These are phyloP conservation scores for Chlorella sp. DNA, from an alignment of 139 green algal genomes.

Conservation along the genomic window DNA sequence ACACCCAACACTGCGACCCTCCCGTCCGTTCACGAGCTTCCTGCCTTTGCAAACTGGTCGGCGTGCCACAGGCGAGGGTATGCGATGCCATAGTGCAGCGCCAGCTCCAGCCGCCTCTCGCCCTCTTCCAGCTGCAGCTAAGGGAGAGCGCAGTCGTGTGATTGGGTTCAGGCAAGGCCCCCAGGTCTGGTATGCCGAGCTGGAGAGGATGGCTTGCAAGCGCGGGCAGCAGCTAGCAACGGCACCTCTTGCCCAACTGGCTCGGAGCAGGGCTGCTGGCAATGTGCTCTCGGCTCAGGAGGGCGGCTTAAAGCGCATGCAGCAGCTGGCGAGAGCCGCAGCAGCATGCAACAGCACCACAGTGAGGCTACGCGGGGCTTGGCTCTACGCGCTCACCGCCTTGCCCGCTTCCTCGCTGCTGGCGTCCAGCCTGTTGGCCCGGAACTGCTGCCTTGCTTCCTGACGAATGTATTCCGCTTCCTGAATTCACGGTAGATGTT, in stretches of 20 bases:
- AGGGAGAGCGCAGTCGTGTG: too few species aligned
- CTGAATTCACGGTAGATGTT: neutral
- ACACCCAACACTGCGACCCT: neutral
- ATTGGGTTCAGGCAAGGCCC: too few species aligned
- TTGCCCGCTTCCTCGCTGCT: neutral
- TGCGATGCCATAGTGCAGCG: slow-evolving; percentile 26
- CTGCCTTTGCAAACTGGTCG: slow-evolving; percentile 24
- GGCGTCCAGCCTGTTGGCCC: neutral
- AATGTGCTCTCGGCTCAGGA: too few species aligned
- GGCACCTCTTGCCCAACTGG: too few species aligned
- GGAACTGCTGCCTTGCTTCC: slow-evolving; percentile 25
- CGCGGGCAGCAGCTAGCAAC: neutral
- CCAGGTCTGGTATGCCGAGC: too few species aligned
- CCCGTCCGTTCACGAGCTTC: neutral
- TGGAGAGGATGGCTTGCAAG: too few species aligned
- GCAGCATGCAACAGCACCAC: too few species aligned
- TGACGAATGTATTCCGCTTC: slow-evolving; percentile 20
- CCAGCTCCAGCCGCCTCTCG: slow-evolving; percentile 21
- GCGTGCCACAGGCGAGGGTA: slow-evolving; percentile 25
- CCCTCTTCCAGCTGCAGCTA: slow-evolving; percentile 21
- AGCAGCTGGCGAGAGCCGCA: too few species aligned
- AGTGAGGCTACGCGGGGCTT: too few species aligned
- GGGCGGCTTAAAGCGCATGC: too few species aligned
- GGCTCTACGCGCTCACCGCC: neutral
- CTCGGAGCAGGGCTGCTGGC: too few species aligned